Base-by-base conservation (phyloP, 768 basidiomycete species). In the Pholiota microspora region DNA sequence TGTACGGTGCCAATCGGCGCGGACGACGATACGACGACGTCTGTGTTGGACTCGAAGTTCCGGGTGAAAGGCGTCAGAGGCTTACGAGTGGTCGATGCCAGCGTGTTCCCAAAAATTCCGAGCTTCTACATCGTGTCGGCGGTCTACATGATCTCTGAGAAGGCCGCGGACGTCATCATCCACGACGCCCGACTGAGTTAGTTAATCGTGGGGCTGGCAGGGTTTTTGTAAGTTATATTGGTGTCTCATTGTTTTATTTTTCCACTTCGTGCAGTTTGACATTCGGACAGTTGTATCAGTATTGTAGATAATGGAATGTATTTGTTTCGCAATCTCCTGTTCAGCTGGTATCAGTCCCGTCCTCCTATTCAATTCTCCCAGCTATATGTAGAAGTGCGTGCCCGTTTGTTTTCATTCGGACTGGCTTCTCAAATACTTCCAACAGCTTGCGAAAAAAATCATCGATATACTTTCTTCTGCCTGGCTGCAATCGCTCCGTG, bases 121-220 rank as follows among this genome's bases (percentile, higher is more conserved):
- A 49, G 54, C 15, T 44, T 55, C 16, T 55, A 49, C 48, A 55
- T 55, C 12, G 45, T 50, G 24, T 8, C 46, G 13, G 54, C 54
- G 10, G 54, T 55, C 10, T 55, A 55, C 29, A 55, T 55, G 54
- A 55, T 55, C 18, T 55, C 54, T 9, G 54, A 55, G 49, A 55
- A 55, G 32, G 54, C 54, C 7, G 54, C 54, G 16, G 54, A 24
- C 8, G 32, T 44, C 13, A 55, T 55, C 23, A 55, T 55, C 21
- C 40, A 42, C 18, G 40, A 42, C 9, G 40, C 40, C 21, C 18
- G 2, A 24, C 21, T 46, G 23, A 34, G 18, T 1, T 16, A 4
- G 12, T 42, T 10, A 42, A 23, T 42, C 16, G 9, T 7, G 23
- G 40, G 36, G n/a, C 18, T n/a, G 35, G 18, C 5, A 3, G 40